A percentile compares a stretch with the other conserved stretches of the same genome.
These are phyloP conservation scores for Eremothecium cymbalariae DNA, from an alignment of 1,139 yeast species.

Conservation along the genomic window DNA sequence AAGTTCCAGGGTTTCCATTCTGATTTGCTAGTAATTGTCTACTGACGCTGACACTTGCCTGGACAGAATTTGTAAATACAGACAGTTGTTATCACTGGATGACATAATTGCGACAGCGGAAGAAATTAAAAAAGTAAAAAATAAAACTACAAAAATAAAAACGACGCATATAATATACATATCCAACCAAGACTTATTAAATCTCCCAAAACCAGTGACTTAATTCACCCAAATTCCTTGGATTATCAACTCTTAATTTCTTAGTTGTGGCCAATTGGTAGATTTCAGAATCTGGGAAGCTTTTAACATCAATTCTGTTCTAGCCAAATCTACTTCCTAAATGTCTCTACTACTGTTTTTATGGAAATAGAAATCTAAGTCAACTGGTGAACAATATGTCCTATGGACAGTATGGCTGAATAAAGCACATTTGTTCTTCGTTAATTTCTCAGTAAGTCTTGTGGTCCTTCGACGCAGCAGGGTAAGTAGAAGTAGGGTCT, in stretches of 20 bases:
- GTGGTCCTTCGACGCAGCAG: slow-evolving; percentile 13
- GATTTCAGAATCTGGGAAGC: slow-evolving; percentile 47
- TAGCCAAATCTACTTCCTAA: slow-evolving; percentile 72
- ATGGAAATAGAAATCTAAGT: slow-evolving; percentile 79
- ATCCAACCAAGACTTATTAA: no score
- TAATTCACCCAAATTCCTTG: no score
- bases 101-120: no score
- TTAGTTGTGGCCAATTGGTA: slow-evolving; percentile 51
- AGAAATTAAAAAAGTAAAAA: no score
- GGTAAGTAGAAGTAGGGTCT: slow-evolving; percentile 37
- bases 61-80: background rate
- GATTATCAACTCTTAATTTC: no score
- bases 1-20: no score
- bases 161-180: no score
- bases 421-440: slow-evolving; percentile 19
- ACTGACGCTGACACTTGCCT: slow-evolving; percentile 9
- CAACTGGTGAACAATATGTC: slow-evolving; percentile 66
- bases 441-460: slow-evolving; percentile 20
- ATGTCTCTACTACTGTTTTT: slow-evolving; percentile 83
- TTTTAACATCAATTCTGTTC: slow-evolving; percentile 53
- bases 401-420: slow-evolving; percentile 41
- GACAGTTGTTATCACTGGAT: background rate
- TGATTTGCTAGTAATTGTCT: background rate
- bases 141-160: no score
- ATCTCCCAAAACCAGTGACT: no score